Base-by-base conservation (phyloP, 2,329 filamentous ascomycete species). In the Aspergillus clavatus region DNA sequence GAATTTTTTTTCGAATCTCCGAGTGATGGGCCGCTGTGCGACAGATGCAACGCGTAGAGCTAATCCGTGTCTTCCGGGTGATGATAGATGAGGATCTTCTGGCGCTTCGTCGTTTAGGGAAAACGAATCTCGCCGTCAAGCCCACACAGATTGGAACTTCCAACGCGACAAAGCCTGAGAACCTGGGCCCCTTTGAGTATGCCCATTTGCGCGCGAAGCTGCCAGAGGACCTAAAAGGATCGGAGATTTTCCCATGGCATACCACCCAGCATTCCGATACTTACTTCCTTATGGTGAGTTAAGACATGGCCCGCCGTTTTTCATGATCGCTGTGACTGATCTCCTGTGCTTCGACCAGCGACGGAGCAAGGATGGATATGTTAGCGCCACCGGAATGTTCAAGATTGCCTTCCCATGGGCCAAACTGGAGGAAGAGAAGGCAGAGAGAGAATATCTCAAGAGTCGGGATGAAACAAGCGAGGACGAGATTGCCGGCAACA, bases 401-500 rank as follows among this genome's bases (percentile, higher is more conserved):
- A 84, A 84, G 66, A 82, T 81, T 38, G 79, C 81, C 10, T 84
- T 82, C 56, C 81, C 81, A 1, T 82, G 79, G 79, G 80, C 80
- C 19, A 78, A 79, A 46, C 61, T 72, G 24, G 72, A 77, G 2
- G 80, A 84, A 53, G 81, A 84, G 56, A 70, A 73, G 35, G 63
- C 65, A 2, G 81, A 84, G 63, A 78, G 81, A 53, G 76, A 78
- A 42, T 90, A 89, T 70, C 84, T 98, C 70, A 96, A 95, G 73
- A 81, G 79, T 5, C 82, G 93, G 22, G 71, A 81, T 26, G 85
- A 85, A 23, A 94, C 90, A 7, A 95, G 89, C 58, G 78, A 78
- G 45, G 90, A 97, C 63, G 93, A 97, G 75, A 89, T 93, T 23
- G 93, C 93, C 21, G 93, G 93, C 37, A 98, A 96, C 67, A 82